Evolutionary conservation across 228 moss, liverwort and hornwort species (phyloP), one percentile per base, ranked within the genome.

Genomic region (Sphagnum magellanicum): DNA sequence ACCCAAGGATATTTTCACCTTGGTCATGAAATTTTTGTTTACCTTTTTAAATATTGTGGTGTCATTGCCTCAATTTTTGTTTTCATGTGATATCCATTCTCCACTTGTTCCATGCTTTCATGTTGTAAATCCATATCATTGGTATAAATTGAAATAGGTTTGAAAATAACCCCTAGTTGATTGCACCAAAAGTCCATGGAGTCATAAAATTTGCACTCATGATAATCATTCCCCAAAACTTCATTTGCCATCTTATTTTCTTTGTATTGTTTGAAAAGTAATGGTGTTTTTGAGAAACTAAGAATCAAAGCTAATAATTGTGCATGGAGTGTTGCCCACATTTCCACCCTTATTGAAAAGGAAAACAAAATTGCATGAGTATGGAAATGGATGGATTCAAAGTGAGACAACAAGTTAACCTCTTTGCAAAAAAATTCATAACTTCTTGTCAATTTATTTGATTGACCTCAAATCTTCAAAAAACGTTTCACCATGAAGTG

Each of bases 251-350:
- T 73, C 48, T 77, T 75, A 59, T 84, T 75, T 16, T 83, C 79
- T 75, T 81, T 84, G 66, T 84, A 80, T 52, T 84, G 84, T 68
- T 84, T 84, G 78, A 84, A 77, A 83, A 72, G 80, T 77, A 50
- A 83, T 77, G 74, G 79, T 76, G 79, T 77, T 53, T 80, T 64
- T 7, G 68, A 72, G 65, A 84, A 84, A 58, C 81, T 77, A 48
- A 73, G 75, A 70, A 84, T 73, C 16, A 71, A 65, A 11, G 66
- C 75, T 48, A 66, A 71, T 80, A 84, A 80, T 52, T 71, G 73
- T 63, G 71, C 59, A 74, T 84, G 84, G 61, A 84, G 68, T 60
- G 78, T 72, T 48, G 77, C 67, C 84, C 84, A 84, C 84, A 84
- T 84, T 50, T 80, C 84, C 59, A 80, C 80, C 71, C 77, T 80